phyloP scores from a whole-genome alignment of 306 rosid genomes.

The Corylus avellana region DNA sequence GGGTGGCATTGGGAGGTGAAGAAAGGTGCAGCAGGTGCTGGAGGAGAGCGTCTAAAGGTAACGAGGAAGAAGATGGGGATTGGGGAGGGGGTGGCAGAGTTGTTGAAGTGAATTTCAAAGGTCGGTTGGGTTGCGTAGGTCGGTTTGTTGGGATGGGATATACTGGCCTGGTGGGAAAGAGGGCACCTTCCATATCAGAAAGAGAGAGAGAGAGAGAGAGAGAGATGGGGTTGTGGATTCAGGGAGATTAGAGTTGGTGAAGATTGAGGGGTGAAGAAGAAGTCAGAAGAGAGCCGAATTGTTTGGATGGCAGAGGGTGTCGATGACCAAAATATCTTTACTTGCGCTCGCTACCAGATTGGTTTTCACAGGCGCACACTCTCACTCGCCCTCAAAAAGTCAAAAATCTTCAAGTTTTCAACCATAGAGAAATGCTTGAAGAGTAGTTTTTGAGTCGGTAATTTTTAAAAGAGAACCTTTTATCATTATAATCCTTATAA shows the following conservation, averaged over 20 bases:
- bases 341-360: constrained; percentile 8
- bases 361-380: background rate
- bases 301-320: background rate
- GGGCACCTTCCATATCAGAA: constrained; percentile 66
- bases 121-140: constrained; percentile 40
- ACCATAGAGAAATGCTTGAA: too few species aligned
- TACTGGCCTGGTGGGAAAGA: constrained; percentile 65
- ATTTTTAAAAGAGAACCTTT: too few species aligned
- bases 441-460: too few species aligned
- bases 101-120: constrained; percentile 58
- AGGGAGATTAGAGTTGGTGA: constrained; percentile 2
- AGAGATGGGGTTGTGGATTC: constrained; percentile 1
- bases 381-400: too few species aligned
- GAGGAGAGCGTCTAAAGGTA: constrained; percentile 74
- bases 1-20: constrained; percentile 38
- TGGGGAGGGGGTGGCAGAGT: constrained; percentile 55
- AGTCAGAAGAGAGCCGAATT: background rate
- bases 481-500: too few species aligned
- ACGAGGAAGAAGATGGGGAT: constrained; percentile 53
- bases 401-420: too few species aligned
- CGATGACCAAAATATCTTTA: background rate
- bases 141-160: constrained; percentile 53
- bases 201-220: constrained; percentile 5
- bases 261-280: background rate
- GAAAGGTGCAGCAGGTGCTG: constrained; percentile 77